Percentiles rank a stretch among this genome's conserved stretches.
Evolutionary conservation across 2,329 filamentous ascomycete species (phyloP).

Genomic region (Aotearoamyces nothofagi): DNA sequence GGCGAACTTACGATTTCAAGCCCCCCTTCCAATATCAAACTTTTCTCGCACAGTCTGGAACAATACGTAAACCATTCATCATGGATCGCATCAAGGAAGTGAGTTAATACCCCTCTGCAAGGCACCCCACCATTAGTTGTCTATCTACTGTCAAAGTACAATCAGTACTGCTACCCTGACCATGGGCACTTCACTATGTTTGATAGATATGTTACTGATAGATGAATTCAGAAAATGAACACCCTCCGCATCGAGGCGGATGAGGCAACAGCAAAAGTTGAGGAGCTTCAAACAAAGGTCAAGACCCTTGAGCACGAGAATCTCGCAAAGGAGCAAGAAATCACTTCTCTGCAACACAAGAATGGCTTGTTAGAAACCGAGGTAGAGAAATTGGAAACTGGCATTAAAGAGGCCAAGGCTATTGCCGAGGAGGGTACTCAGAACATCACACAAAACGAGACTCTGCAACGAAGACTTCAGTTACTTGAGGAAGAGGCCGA

Average conservation of each 20-base stretch:
- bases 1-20: too few species aligned
- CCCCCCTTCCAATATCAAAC: too few species aligned
- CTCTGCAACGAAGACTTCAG: slow-evolving; percentile 81
- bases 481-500: slow-evolving; percentile 97
- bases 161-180: slow-evolving; percentile 3
- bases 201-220: slow-evolving; percentile 2
- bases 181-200: slow-evolving; percentile 6
- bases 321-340: slow-evolving; percentile 92
- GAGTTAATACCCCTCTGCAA: slow-evolving; percentile 24
- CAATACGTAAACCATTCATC: slow-evolving; percentile 22
- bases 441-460: slow-evolving; percentile 82
- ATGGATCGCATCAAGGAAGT: slow-evolving; percentile 92
- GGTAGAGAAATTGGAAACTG: slow-evolving; percentile 80
- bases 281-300: slow-evolving; percentile 77
- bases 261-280: slow-evolving; percentile 63
- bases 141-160: slow-evolving; percentile 3
- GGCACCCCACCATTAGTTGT: slow-evolving; percentile 18
- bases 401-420: slow-evolving; percentile 78
- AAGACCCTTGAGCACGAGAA: slow-evolving; percentile 92
- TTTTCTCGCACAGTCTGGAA: too few species aligned
- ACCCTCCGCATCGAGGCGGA: slow-evolving; percentile 89
- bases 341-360: slow-evolving; percentile 91
- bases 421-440: slow-evolving; percentile 67
- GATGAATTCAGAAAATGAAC: slow-evolving; percentile 67
- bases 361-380: slow-evolving; percentile 81